phyloP scores from a whole-genome alignment of 2,329 filamentous ascomycete genomes.

The Alternaria viburni region DNA sequence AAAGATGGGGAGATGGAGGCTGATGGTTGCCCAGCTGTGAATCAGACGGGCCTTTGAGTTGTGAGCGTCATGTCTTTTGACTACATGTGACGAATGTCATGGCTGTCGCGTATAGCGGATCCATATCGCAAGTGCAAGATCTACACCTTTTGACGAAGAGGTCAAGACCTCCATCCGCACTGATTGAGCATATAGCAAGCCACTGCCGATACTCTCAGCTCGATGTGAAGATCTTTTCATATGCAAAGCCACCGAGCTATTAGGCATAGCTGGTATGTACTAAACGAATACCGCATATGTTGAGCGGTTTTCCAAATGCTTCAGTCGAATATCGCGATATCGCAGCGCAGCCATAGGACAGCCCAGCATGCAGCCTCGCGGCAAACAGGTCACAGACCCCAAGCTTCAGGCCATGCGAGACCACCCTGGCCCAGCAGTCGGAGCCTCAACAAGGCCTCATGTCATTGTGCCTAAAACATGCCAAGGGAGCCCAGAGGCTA shows the following conservation, averaged over 20 bases:
- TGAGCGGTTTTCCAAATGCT: slow-evolving; percentile 8
- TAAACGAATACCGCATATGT: background rate
- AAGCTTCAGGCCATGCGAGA: slow-evolving; percentile 13
- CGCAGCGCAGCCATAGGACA: background rate
- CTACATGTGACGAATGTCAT: background rate
- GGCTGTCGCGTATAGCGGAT: background rate
- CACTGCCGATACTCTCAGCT: background rate
- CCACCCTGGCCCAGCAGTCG: slow-evolving; percentile 8
- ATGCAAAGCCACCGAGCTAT: background rate
- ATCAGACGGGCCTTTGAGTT: background rate
- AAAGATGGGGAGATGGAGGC: background rate
- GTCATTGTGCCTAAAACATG: slow-evolving; percentile 8
- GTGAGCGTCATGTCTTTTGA: background rate
- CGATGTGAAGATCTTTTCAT: background rate
- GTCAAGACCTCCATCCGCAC: background rate
- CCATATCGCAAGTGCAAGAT: background rate
- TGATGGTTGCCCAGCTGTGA: background rate
- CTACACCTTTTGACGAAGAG: background rate
- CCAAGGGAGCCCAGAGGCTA: slow-evolving; percentile 13
- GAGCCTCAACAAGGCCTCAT: slow-evolving; percentile 20
- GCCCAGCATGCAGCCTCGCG: background rate
- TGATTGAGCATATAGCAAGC: background rate
- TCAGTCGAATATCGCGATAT: background rate
- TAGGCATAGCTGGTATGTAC: background rate
- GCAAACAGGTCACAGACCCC: slow-evolving; percentile 8